Evolutionary conservation across 2,329 filamentous ascomycete species (phyloP).

Genomic region (Alternaria sp.): DNA sequence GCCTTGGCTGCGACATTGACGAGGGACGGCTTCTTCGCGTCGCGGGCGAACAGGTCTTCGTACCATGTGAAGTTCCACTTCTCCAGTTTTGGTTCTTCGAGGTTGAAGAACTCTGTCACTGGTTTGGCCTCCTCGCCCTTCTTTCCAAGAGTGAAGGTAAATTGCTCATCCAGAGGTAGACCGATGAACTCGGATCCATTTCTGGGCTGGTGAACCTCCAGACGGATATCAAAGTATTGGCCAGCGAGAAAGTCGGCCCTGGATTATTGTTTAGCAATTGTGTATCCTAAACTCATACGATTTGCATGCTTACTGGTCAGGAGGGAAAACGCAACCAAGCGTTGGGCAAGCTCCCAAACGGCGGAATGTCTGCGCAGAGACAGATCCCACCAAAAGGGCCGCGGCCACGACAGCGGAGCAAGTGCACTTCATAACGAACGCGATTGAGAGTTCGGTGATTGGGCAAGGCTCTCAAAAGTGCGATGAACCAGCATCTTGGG

Average conservation of each 20-base stretch:
- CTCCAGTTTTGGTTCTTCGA: slow-evolving; percentile 76
- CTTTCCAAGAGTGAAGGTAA: slow-evolving; percentile 78
- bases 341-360: slow-evolving; percentile 65
- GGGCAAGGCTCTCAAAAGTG: slow-evolving; percentile 27
- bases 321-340: slow-evolving; percentile 65
- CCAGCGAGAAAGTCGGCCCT: slow-evolving; percentile 83
- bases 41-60: slow-evolving; percentile 81
- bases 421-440: slow-evolving; percentile 43
- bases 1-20: slow-evolving; percentile 84
- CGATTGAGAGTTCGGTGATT: slow-evolving; percentile 21
- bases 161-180: slow-evolving; percentile 74
- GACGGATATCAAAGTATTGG: slow-evolving; percentile 83
- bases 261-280: slow-evolving; percentile 17
- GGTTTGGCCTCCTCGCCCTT: slow-evolving; percentile 63
- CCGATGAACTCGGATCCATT: slow-evolving; percentile 84
- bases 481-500: slow-evolving; percentile 27
- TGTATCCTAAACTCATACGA: slow-evolving; percentile 6
- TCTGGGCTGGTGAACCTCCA: slow-evolving; percentile 82
- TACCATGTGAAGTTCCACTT: slow-evolving; percentile 87
- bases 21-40: slow-evolving; percentile 72
- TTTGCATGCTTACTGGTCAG: slow-evolving; percentile 60
- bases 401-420: slow-evolving; percentile 39
- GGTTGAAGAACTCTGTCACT: slow-evolving; percentile 73
- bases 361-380: slow-evolving; percentile 63
- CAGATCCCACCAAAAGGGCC: slow-evolving; percentile 39